phyloP scores from a whole-genome alignment of 345 rosid genomes.

The Populus nigra region DNA sequence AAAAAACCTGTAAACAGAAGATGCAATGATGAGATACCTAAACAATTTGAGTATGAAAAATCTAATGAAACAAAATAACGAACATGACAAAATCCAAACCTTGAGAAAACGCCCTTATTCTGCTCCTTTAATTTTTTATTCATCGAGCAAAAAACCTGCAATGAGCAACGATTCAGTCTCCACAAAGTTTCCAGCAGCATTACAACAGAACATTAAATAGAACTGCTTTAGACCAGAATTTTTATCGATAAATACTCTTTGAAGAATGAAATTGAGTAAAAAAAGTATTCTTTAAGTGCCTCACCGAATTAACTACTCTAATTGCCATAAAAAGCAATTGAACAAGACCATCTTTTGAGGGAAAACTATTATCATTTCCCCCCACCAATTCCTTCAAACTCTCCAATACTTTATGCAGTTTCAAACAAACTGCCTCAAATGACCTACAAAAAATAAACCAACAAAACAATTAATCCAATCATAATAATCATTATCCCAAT shows the following conservation, averaged over 20 bases:
- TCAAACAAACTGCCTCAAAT: slow-evolving; percentile 58
- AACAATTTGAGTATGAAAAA: background rate
- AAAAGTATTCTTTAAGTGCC: slow-evolving; percentile 10
- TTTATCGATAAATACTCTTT: background rate
- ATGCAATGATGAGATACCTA: slow-evolving; percentile 9
- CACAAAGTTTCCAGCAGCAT: background rate
- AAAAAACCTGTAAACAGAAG: slow-evolving; percentile 55
- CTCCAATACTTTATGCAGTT: slow-evolving; percentile 57
- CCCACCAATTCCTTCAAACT: slow-evolving; percentile 48
- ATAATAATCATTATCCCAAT: background rate
- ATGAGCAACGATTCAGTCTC: slow-evolving; percentile 5
- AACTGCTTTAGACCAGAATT: background rate
- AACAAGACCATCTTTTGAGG: slow-evolving; percentile 46
- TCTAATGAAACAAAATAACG: background rate
- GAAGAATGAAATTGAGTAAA: background rate
- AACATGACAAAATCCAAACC: slow-evolving; percentile 37
- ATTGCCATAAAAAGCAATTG: slow-evolving; percentile 52
- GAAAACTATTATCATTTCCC: slow-evolving; percentile 30
- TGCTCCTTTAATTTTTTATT: slow-evolving; percentile 42
- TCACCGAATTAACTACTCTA: slow-evolving; percentile 58
- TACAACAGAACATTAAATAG: background rate
- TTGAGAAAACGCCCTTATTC: slow-evolving; percentile 51
- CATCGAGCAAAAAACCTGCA: slow-evolving; percentile 72
- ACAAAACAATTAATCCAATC: slow-evolving; percentile 12
- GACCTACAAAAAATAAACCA: slow-evolving; percentile 51